phyloP scores from a whole-genome alignment of 441 rosid genomes.

The Gossypium davidsonii region DNA sequence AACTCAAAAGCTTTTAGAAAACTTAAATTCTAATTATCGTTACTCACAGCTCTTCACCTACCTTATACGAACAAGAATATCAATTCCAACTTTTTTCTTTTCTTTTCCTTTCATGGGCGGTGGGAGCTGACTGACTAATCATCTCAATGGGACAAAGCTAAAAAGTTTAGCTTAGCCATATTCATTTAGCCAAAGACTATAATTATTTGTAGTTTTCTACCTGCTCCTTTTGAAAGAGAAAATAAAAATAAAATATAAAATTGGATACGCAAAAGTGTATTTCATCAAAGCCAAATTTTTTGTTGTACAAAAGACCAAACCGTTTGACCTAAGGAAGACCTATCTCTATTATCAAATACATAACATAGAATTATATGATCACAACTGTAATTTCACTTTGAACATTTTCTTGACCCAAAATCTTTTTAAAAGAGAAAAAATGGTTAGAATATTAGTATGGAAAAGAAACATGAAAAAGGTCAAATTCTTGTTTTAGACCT shows the following conservation, averaged over 20 bases:
- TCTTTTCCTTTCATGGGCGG: background rate
- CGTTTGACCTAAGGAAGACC: conserved; percentile 10
- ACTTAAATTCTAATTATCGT: too few relatives aligned
- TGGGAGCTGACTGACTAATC: background rate
- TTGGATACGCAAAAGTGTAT: background rate
- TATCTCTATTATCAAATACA: background rate
- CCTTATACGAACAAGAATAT: too few relatives aligned
- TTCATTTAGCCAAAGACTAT: background rate
- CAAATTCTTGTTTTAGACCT: too few relatives aligned
- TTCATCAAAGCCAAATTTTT: conserved; percentile 5
- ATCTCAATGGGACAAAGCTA: background rate
- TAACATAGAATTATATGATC: background rate
- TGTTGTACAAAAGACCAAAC: background rate
- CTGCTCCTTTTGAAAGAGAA: background rate
- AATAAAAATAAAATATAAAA: background rate
- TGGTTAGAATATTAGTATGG: background rate
- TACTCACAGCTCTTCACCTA: too few relatives aligned
- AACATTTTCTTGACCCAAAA: background rate
- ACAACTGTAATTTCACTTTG: background rate
- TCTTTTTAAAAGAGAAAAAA: background rate
- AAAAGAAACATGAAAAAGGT: too few relatives aligned
- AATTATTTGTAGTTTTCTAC: background rate
- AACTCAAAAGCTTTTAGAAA: too few relatives aligned
- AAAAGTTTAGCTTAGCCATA: background rate
- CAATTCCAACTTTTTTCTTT: background rate